A percentile compares a stretch with the other conserved stretches of the same genome.
Conservation (phyloP, 106 monocot genomes). For the Narthecium ossifragum region DNA sequence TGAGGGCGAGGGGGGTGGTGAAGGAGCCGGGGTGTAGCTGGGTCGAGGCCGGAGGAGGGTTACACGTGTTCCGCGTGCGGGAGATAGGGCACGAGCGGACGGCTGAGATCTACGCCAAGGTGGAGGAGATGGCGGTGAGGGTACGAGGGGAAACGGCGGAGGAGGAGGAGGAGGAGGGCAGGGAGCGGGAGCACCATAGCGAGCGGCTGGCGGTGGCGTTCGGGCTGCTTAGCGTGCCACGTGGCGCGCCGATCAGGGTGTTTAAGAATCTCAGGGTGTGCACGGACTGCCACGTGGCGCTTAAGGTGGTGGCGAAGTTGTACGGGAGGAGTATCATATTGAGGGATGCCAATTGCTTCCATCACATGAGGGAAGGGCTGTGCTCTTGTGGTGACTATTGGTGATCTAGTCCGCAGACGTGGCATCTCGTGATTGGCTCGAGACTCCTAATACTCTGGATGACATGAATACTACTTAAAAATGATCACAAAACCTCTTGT, state of each 20-base stretch:
- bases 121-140: conserved; percentile 53
- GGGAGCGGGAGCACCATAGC: conserved; percentile 38
- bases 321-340: conserved; percentile 37
- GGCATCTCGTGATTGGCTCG: no score
- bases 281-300: conserved; percentile 55
- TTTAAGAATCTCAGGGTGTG: conserved; percentile 68
- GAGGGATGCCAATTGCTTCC: conserved; percentile 60
- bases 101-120: conserved; percentile 37
- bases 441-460: no score
- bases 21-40: conserved; percentile 68
- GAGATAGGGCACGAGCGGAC: conserved; percentile 34
- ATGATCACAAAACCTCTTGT: no score
- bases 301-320: conserved; percentile 48
- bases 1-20: conserved; percentile 28
- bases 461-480: no score
- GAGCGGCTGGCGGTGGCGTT: conserved; percentile 69
- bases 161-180: conserved; percentile 27
- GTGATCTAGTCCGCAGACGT: conserved; percentile 26
- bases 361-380: conserved; percentile 41
- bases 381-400: conserved; percentile 73
- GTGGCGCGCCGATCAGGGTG: conserved; percentile 32
- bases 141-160: conserved; percentile 27
- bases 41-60: conserved; percentile 28
- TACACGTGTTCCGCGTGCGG: conserved; percentile 46
- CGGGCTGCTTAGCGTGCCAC: conserved; percentile 33